Base-by-base conservation (phyloP, 352 stramenopile genomes). In the Globisporangium abappressorium region DNA sequence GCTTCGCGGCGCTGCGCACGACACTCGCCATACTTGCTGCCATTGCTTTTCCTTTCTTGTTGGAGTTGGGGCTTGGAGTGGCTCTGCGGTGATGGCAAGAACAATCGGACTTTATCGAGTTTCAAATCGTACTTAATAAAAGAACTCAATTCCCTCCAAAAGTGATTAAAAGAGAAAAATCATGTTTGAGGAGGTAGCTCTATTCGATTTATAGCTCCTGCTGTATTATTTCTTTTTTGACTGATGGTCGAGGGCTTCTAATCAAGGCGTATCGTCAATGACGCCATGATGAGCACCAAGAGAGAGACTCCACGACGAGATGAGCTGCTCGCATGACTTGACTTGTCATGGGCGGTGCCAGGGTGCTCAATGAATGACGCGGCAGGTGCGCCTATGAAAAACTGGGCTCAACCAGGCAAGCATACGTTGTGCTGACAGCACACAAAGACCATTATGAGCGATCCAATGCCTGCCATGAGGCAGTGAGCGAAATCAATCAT, bases 1-100 rank as follows among this genome's bases (percentile, higher is more conserved):
- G 79, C 73, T 76, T 74, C 57, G 70, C 64, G 24, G 59, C 74
- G 57, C 65, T 70, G 74, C 76, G 76, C 67, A 79, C 69, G 49
- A 65, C 49, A 43, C 43, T 61, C 51, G 69, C 38, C 62, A 65
- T 38, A 30, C 53, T 58, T 56, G 62, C 46, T 56, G 54, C 57
- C 36, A 49, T 70, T 64, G 58, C 62, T 70, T 72, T 64, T 70
- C 67, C 57, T 24, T 70, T 20, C 33, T 65, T 46, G 33, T 4
- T 33, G 30, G 56, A 5, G n/a, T 34, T 14, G 34, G 12, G 11
- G n/a, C 8, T 59, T 59, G n/a, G 57, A 59, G 47, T 64, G 65
- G 38, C 41, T 47, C n/a, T 14, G 22, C 34, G 6, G 55, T 28
- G 9, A 51, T 24, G 18, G 43, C 30, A 8, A 7, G 38, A 9